Evolutionary conservation across 1,284 basidiomycete genomes (phyloP), one percentile per base, ranked within the genome.

Genomic region (Melanopsichium pennsylvanicum): DNA sequence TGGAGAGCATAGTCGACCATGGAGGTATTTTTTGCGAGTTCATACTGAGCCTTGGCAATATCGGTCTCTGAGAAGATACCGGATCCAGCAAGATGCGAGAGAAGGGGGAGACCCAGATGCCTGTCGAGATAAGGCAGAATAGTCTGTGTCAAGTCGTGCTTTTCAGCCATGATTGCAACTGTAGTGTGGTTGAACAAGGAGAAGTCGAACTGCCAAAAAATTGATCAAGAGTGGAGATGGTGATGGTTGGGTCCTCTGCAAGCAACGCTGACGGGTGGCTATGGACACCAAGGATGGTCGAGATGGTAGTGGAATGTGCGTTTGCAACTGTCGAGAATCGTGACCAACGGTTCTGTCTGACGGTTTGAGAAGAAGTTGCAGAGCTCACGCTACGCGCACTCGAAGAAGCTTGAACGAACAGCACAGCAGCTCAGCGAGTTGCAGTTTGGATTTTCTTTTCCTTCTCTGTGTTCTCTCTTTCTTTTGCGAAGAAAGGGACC

Each of bases 91-190:
- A 97, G 88, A 84, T 96, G 92, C 26, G 89, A 88, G 64, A 98
- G 89, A 18, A 97, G 85, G 39, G 95, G 93, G 75, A 97, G 90
- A 39, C 91, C 89, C 40, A 98, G 86, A 85, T 98, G 95, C 55
- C 94, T 88, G 83, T 97, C 95, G 70, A 96, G 86, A 84, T 92
- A 90, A 10, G 93, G 89, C 67, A 97, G 69, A 19, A 82, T 58
- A 56, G 71, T 76, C 49, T 70, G 58, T 25, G 81, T 93, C 59
- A 97, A 87, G 64, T 91, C 94, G 84, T 91, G 88, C 54, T 71
- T 67, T 22, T 72, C 75, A 31, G 79, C 59, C 77, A 80, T 80
- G 63, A 19, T 70, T 55, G 52, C 43, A 22, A 34, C 9, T 27
- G 41, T 40, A 16, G 9, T 13, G 16, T 27, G 31, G 48, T 45